Conservation (phyloP, 257 asterid genomes). For the Paraleonurus japonicus region DNA sequence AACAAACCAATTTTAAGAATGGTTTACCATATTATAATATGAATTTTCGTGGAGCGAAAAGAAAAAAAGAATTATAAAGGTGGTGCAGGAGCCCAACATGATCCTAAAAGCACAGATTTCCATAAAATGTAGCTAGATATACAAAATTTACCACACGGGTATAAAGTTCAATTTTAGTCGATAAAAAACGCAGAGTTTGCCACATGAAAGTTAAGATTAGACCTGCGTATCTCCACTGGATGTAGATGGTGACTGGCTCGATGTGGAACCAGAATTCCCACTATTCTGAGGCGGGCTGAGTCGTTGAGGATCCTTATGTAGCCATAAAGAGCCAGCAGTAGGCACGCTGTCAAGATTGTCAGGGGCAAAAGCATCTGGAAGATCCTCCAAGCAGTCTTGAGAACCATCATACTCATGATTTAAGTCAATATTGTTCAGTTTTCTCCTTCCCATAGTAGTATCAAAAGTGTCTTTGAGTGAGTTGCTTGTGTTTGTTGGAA, state of each 20-base stretch:
- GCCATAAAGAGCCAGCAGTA: constrained; percentile 44
- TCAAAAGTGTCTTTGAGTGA: constrained; percentile 34
- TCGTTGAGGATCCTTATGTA: constrained; percentile 50
- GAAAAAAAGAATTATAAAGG: not conserved
- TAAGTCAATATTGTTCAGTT: constrained; percentile 63
- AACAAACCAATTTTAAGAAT: not conserved
- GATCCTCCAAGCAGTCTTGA: constrained; percentile 61
- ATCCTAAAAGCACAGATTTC: constrained; percentile 13
- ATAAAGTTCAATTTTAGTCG: not conserved
- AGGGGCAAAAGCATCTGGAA: constrained; percentile 35
- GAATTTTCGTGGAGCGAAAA: not conserved
- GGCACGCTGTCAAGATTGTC: constrained; percentile 38
- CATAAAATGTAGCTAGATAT: not conserved
- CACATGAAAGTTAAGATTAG: constrained; percentile 13
- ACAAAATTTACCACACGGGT: not conserved
- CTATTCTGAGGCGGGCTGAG: constrained; percentile 66
- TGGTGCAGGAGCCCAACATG: constrained; percentile 1
- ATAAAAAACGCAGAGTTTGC: not conserved
- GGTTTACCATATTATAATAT: not conserved
- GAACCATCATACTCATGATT: constrained; percentile 79
- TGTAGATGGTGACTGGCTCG: constrained; percentile 74
- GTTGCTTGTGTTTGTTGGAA: constrained; percentile 37
- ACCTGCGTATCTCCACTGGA: constrained; percentile 95
- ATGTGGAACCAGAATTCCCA: constrained; percentile 71
- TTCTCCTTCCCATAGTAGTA: constrained; percentile 37